Evolutionary conservation across 78 protist genomes (phyloP).

Genomic region (Dictyostelium purpureum): DNA sequence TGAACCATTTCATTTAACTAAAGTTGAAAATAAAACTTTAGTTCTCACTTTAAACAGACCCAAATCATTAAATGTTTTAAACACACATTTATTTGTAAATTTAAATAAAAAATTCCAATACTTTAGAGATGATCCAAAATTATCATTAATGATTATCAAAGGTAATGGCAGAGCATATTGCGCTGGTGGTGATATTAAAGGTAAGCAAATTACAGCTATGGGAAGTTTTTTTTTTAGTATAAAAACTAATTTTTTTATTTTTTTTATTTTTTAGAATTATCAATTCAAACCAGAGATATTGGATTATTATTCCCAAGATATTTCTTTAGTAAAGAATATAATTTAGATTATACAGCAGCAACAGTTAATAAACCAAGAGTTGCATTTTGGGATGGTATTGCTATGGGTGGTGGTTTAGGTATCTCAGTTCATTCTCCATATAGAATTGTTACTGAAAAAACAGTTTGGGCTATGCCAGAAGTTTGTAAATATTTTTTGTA

Average conservation of each 20-base stretch:
- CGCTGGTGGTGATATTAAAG: conserved; percentile 95
- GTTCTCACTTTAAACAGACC: conserved; percentile 21
- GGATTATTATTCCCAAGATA: conserved; percentile 65
- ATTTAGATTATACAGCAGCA: conserved; percentile 81
- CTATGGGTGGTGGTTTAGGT: conserved; percentile 93
- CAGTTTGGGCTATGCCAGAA: conserved; percentile 96
- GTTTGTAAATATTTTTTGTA: conserved; percentile 26
- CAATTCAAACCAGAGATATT: conserved; percentile 36
- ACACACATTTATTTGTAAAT: conserved; percentile 47
- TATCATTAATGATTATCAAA: conserved; percentile 53
- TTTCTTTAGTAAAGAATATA: conserved; percentile 91
- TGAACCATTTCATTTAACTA: conserved; percentile 2
- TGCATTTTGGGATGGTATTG: conserved; percentile 72
- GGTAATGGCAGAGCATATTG: conserved; percentile 94
- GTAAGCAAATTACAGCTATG: not conserved
- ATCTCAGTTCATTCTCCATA: conserved; percentile 81
- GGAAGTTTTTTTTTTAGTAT: not conserved
- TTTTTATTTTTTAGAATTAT: too few species aligned
- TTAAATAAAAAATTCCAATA: conserved; percentile 18
- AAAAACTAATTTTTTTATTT: too few species aligned
- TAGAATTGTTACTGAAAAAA: conserved; percentile 90
- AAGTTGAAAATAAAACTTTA: not conserved
- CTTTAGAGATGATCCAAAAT: conserved; percentile 7
- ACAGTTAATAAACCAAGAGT: conserved; percentile 53
- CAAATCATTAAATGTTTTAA: conserved; percentile 50